phyloP scores from a whole-genome alignment of 768 basidiomycete species.

The Suillus cothurnatus region DNA sequence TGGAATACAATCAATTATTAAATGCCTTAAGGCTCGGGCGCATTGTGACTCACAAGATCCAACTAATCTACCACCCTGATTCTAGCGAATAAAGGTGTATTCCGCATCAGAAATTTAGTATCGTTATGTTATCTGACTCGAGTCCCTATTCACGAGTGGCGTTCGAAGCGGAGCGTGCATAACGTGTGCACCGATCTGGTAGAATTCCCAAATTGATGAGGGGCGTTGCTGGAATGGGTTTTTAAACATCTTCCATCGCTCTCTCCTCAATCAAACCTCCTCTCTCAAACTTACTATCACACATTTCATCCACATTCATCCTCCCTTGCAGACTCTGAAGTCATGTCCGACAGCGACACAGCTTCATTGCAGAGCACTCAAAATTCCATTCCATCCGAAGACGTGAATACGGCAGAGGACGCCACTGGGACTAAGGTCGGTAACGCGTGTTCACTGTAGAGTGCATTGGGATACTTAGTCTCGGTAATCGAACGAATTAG shows the following conservation, averaged over 20 bases:
- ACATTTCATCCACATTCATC: background rate
- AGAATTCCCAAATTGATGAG: background rate
- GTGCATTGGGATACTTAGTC: background rate
- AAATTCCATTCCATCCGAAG: background rate
- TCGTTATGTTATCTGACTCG: background rate
- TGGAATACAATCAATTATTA: background rate
- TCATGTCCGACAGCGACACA: background rate
- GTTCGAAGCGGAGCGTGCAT: background rate
- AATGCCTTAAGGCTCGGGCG: background rate
- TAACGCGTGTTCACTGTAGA: background rate
- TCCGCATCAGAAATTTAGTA: background rate
- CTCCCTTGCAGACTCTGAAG: background rate
- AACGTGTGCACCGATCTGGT: background rate
- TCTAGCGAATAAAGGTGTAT: background rate
- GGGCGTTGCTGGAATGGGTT: background rate
- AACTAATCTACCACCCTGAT: background rate
- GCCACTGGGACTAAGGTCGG: background rate
- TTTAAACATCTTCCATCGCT: background rate
- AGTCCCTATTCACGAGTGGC: background rate
- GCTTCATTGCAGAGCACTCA: background rate
- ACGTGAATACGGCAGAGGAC: background rate
- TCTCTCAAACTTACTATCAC: background rate
- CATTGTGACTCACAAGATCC: background rate
- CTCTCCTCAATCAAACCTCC: background rate
- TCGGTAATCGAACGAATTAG: background rate